Evolutionary conservation across 2,329 filamentous ascomycete genomes (phyloP).

Genomic region (Leptodontidium sp.): DNA sequence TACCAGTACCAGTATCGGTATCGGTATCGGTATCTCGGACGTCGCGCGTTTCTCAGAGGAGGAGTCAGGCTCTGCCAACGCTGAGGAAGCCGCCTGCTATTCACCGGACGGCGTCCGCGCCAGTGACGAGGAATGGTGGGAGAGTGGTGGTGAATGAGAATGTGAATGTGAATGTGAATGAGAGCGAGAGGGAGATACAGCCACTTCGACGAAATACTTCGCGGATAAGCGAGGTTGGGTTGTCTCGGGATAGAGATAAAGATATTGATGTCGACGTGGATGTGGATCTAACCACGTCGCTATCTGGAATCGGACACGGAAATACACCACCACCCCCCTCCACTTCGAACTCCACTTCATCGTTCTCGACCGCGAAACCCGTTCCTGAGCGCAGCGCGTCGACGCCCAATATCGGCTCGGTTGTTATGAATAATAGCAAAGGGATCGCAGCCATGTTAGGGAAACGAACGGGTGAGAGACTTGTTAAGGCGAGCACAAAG

Average conservation of each 20-base stretch:
- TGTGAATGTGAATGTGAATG: not conserved
- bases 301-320: not conserved
- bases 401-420: slow-evolving; percentile 38
- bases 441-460: slow-evolving; percentile 42
- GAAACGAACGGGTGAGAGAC: slow-evolving; percentile 30
- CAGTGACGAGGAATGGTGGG: slow-evolving; percentile 25
- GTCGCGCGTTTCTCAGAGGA: slow-evolving; percentile 41
- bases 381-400: slow-evolving; percentile 35
- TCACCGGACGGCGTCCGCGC: slow-evolving; percentile 38
- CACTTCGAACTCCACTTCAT: not conserved
- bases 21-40: slow-evolving; percentile 49
- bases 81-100: slow-evolving; percentile 36
- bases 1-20: slow-evolving; percentile 42
- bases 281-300: not conserved
- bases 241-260: not conserved
- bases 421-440: slow-evolving; percentile 41
- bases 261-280: slow-evolving; percentile 31
- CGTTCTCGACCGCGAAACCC: slow-evolving; percentile 14
- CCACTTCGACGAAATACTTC: slow-evolving; percentile 30
- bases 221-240: slow-evolving; percentile 7
- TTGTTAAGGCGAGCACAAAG: not conserved
- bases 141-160: not conserved
- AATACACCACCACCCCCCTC: not conserved
- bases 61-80: slow-evolving; percentile 23
- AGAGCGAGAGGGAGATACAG: slow-evolving; percentile 26